A percentile compares a stretch with the other conserved stretches of the same genome.
These are phyloP conservation scores for Nannochloropsis gaditana DNA, from an alignment of 108 stramenopile species.

Conservation along the genomic window DNA sequence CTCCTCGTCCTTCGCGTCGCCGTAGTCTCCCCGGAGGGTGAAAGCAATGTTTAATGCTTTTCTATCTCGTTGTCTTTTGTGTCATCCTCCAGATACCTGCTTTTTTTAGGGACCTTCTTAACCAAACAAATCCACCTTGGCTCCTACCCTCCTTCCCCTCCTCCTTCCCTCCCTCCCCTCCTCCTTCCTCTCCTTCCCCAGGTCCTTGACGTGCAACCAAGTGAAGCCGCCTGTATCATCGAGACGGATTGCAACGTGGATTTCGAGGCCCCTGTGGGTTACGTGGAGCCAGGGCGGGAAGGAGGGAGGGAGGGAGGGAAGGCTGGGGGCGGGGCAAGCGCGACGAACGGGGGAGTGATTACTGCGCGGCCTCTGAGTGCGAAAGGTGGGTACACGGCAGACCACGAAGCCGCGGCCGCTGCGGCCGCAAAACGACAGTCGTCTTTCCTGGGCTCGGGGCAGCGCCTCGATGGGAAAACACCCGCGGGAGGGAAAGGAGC, in stretches of 20 bases:
- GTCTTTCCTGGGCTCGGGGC: neutral
- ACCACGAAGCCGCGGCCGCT: neutral
- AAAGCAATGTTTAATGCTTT: neutral
- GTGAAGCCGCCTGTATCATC: constrained; percentile 57
- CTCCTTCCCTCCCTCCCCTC: neutral
- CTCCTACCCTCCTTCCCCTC: neutral
- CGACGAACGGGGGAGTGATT: neutral
- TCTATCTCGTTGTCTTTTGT: neutral
- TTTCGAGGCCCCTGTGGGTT: constrained; percentile 61
- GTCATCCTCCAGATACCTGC: too few species aligned
- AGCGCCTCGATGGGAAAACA: neutral
- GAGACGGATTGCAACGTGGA: constrained; percentile 64
- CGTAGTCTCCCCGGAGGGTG: neutral
- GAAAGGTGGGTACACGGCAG: neutral
- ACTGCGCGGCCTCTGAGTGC: neutral
- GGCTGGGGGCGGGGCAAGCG: neutral
- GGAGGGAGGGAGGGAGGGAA: neutral
- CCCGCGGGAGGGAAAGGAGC: neutral
- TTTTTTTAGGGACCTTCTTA: too few species aligned
- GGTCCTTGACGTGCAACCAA: constrained; percentile 32
- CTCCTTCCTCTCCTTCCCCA: neutral
- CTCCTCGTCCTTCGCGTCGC: neutral
- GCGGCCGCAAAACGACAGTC: neutral
- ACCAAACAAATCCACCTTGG: too few species aligned
- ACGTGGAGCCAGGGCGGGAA: constrained; percentile 43